phyloP scores from a whole-genome alignment of 2,329 filamentous ascomycete genomes.

The Sclerotinia spermophila region DNA sequence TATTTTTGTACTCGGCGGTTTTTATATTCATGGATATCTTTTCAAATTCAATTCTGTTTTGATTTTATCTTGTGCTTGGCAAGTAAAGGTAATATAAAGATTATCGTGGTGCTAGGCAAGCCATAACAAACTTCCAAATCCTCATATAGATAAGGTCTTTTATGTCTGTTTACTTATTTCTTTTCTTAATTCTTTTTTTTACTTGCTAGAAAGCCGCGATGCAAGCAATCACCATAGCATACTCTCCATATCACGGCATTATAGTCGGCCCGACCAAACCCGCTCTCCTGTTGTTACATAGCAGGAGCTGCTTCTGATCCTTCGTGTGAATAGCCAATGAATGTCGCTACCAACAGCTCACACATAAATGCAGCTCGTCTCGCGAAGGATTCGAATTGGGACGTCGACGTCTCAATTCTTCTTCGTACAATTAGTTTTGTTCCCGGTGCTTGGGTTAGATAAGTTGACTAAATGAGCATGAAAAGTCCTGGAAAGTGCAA shows the following conservation, averaged over 20 bases:
- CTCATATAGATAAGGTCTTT: background rate
- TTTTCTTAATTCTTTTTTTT: background rate
- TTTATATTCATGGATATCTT: background rate
- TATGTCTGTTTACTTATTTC: too few species aligned
- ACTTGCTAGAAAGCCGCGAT: background rate
- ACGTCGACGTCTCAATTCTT: background rate
- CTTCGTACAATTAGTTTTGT: background rate
- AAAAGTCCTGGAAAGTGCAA: background rate
- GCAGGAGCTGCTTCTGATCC: background rate
- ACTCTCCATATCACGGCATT: background rate
- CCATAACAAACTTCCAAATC: background rate
- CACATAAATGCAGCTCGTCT: background rate
- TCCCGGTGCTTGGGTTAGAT: background rate
- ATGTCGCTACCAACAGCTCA: background rate
- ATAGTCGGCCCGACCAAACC: background rate
- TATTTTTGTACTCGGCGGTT: background rate
- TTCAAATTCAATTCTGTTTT: background rate
- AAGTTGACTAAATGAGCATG: background rate
- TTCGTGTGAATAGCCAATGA: conserved; percentile 5
- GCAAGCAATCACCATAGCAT: background rate
- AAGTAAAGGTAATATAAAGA: background rate
- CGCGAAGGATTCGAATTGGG: background rate
- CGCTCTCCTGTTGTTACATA: background rate
- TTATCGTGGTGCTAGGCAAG: background rate
- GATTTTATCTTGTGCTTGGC: background rate